These are phyloP conservation scores for Aspergillus luchuensis DNA, from an alignment of 2,329 filamentous ascomycete species.

Conservation along the genomic window DNA sequence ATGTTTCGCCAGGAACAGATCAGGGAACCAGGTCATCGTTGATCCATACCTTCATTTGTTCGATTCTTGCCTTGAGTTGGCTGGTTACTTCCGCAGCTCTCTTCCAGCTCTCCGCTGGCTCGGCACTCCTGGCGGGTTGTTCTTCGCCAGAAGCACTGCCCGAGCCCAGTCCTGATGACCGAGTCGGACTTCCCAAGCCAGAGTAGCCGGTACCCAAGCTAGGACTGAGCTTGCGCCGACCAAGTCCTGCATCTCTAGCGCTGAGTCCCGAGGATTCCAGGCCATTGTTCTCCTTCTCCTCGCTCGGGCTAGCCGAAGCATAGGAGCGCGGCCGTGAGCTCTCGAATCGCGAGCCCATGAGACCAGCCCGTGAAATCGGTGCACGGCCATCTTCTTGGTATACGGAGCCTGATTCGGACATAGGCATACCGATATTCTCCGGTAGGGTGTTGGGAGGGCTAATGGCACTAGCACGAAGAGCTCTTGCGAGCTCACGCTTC, in stretches of 20 bases:
- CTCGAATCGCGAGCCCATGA: conserved; percentile 45
- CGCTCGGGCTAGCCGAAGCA: conserved; percentile 58
- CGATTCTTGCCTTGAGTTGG: conserved; percentile 94
- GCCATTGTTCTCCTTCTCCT: conserved; percentile 72
- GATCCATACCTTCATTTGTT: conserved; percentile 81
- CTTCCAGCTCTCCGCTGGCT: conserved; percentile 90
- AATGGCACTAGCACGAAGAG: conserved; percentile 43
- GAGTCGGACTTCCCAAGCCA: conserved; percentile 42
- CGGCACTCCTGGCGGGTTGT: conserved; percentile 39
- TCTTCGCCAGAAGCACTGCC: conserved; percentile 41
- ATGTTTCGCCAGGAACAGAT: neutral
- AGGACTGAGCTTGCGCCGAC: conserved; percentile 49
- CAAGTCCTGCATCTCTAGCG: conserved; percentile 35
- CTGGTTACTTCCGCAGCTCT: conserved; percentile 96
- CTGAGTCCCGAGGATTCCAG: conserved; percentile 40
- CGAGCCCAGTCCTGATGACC: conserved; percentile 38
- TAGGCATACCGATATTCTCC: conserved; percentile 57
- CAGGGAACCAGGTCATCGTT: neutral
- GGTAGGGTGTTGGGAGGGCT: conserved; percentile 38
- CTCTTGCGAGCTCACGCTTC: conserved; percentile 74
- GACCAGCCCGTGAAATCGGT: conserved; percentile 32
- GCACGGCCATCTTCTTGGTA: conserved; percentile 42
- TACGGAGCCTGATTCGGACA: conserved; percentile 53
- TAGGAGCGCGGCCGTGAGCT: conserved; percentile 44
- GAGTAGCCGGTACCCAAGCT: conserved; percentile 41